Evolutionary conservation across 176 grass and related monocot species (phyloP).

Genomic region (Eleusine coracana): DNA sequence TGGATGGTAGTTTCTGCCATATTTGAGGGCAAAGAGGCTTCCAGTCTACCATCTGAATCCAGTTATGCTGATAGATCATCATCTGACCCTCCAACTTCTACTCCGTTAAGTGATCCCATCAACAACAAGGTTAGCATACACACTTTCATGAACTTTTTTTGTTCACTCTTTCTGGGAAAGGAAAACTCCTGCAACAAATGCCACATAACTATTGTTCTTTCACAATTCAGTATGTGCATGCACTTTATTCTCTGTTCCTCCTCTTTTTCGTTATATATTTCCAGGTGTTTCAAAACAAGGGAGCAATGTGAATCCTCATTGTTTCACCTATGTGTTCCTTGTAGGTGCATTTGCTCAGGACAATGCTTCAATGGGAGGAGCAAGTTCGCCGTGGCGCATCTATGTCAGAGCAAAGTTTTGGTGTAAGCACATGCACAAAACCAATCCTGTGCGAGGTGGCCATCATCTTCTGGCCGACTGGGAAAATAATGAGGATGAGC

Average conservation of each 20-base stretch:
- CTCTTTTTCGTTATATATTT: background rate
- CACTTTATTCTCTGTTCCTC: background rate
- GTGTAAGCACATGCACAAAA: constrained; percentile 40
- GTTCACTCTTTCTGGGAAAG: constrained; percentile 24
- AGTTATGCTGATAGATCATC: constrained; percentile 49
- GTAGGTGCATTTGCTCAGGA: constrained; percentile 82
- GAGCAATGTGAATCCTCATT: background rate
- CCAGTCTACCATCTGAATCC: constrained; percentile 50
- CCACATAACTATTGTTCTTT: constrained; percentile 14
- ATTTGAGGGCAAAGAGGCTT: constrained; percentile 88
- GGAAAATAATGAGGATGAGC: constrained; percentile 89
- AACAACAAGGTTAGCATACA: constrained; percentile 76
- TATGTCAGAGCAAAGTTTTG: constrained; percentile 53
- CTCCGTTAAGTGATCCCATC: constrained; percentile 62
- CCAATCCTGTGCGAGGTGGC: constrained; percentile 63
- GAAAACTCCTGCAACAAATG: constrained; percentile 9
- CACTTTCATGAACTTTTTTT: background rate
- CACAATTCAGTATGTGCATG: background rate
- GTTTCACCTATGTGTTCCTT: background rate
- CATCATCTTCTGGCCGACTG: constrained; percentile 87
- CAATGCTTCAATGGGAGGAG: constrained; percentile 97
- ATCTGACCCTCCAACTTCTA: constrained; percentile 46
- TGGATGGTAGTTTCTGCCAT: constrained; percentile 94
- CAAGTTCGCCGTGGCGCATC: constrained; percentile 64
- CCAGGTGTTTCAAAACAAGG: background rate